phyloP scores from a whole-genome alignment of 257 asterid species.

The Nicotiana tomentosiformis region DNA sequence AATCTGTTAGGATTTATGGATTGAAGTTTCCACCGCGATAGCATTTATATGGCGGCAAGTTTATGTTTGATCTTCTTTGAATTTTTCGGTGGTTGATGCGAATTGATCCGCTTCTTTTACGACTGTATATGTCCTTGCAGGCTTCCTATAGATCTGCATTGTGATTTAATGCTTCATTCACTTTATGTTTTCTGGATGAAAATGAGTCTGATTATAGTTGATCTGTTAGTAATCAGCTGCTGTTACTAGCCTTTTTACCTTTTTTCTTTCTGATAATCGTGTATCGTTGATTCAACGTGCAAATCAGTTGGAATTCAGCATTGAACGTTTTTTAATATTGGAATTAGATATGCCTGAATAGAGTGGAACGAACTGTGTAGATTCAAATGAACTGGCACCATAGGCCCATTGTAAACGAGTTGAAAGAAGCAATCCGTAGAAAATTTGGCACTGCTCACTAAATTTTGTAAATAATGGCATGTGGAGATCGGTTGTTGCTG shows the following conservation, averaged over 20 bases:
- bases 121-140: not conserved
- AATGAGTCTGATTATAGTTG: not conserved
- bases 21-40: not conserved
- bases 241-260: not conserved
- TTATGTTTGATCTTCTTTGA: not conserved
- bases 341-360: not conserved
- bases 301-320: too few species aligned
- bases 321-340: not conserved
- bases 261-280: too few species aligned
- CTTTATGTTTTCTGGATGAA: not conserved
- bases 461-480: not conserved
- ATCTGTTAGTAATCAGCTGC: not conserved
- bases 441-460: not conserved
- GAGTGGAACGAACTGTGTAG: not conserved
- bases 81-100: not conserved
- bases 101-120: not conserved
- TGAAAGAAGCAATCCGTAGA: not conserved
- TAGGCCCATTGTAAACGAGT: not conserved
- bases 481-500: not conserved
- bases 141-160: not conserved
- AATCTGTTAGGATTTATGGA: not conserved
- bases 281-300: not conserved
- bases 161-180: not conserved
- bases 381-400: too few species aligned
- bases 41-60: not conserved